These are phyloP conservation scores for Monilinia polystroma DNA, from an alignment of 2,329 filamentous ascomycete genomes.

Conservation along the genomic window DNA sequence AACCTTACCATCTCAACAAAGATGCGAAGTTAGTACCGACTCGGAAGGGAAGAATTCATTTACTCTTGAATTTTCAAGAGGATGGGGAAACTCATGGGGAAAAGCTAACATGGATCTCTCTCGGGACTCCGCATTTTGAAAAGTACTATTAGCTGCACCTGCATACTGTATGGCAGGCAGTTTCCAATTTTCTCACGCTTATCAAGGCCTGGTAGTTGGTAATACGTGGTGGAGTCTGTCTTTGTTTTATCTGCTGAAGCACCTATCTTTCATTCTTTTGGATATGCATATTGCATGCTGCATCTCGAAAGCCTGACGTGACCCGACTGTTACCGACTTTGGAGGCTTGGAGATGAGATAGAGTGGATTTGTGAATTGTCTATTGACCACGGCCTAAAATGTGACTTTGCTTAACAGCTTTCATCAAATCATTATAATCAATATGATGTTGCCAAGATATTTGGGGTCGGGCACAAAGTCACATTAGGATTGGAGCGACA, in stretches of 20 bases:
- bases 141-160: conserved; percentile 22
- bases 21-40: background rate
- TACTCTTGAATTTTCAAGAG: conserved; percentile 10
- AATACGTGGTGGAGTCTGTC: conserved; percentile 18
- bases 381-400: conserved; percentile 19
- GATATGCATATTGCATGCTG: conserved; percentile 18
- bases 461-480: conserved; percentile 20
- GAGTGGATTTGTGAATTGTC: conserved; percentile 1
- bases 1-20: background rate
- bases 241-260: conserved; percentile 8
- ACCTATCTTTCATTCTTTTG: conserved; percentile 13
- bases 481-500: conserved; percentile 19
- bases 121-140: conserved; percentile 21
- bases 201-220: conserved; percentile 7
- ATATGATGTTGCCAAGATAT: conserved; percentile 17
- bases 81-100: conserved; percentile 3
- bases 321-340: conserved; percentile 18
- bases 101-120: background rate
- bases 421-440: conserved; percentile 16
- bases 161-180: conserved; percentile 18
- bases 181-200: conserved; percentile 16
- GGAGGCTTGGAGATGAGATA: conserved; percentile 19
- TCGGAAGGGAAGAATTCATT: background rate
- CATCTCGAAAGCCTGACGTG: conserved; percentile 20
- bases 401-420: conserved; percentile 17